Conservation (phyloP, 345 rosid genomes). For the Microcos paniculata region DNA sequence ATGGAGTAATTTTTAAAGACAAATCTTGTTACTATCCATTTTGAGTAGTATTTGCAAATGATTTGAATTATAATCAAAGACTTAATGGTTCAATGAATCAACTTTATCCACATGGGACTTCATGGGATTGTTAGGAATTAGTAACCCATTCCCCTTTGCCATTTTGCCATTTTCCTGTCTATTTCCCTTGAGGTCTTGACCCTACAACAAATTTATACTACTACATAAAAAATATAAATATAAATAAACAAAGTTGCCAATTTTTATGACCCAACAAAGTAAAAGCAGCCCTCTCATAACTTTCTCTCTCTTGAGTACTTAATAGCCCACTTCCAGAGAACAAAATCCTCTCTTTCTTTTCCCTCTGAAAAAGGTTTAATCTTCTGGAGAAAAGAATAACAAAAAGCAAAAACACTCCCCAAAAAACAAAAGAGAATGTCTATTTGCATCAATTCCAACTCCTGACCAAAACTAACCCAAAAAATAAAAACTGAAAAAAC, state of each 20-base stretch:
- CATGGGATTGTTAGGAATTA: conserved; percentile 18
- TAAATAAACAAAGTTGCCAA: background rate
- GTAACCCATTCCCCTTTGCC: background rate
- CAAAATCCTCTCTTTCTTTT: conserved; percentile 4
- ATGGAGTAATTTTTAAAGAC: background rate
- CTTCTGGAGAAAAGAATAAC: conserved; percentile 27
- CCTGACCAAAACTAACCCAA: background rate
- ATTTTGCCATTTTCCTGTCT: conserved; percentile 18
- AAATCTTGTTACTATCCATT: background rate
- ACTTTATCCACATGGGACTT: conserved; percentile 38
- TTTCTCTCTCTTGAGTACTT: background rate
- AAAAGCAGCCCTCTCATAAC: background rate
- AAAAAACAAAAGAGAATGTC: conserved; percentile 15
- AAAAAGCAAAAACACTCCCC: background rate
- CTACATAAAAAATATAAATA: background rate
- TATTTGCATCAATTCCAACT: conserved; percentile 19
- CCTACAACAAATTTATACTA: conserved; percentile 13
- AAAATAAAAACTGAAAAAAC: background rate
- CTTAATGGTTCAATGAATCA: conserved; percentile 13
- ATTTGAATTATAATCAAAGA: background rate
- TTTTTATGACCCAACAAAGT: background rate
- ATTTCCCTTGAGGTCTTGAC: conserved; percentile 13
- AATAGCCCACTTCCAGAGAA: conserved; percentile 1
- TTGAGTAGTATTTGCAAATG: background rate
- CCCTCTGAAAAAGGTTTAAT: conserved; percentile 10